Conservation (phyloP, 352 stramenopile species). For the Globisporangium irregulare region DNA sequence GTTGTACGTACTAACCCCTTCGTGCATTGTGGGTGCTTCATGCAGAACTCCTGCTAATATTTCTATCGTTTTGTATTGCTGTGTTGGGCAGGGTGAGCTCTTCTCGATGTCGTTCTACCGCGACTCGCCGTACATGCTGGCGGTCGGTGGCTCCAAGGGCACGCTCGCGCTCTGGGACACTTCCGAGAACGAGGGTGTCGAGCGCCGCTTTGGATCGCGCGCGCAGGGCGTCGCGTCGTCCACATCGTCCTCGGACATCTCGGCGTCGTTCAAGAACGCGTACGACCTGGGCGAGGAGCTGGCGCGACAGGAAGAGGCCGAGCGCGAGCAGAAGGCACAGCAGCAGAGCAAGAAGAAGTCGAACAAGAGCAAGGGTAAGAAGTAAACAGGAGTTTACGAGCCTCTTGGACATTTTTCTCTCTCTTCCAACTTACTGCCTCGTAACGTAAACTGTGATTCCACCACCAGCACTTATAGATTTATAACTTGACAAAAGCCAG, state of each 20-base stretch:
- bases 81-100: conserved; percentile 69
- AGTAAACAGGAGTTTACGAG: conserved; percentile 16
- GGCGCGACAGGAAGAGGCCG: conserved; percentile 63
- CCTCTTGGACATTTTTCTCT: neutral
- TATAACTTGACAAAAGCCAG: too few relatives aligned
- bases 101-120: conserved; percentile 90
- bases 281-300: conserved; percentile 79
- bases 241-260: conserved; percentile 38
- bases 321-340: conserved; percentile 29
- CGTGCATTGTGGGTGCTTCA: neutral
- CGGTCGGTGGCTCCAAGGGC: conserved; percentile 86
- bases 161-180: conserved; percentile 90
- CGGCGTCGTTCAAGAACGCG: conserved; percentile 69
- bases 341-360: conserved; percentile 51
- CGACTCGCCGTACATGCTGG: conserved; percentile 88
- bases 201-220: conserved; percentile 80
- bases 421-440: neutral
- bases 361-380: conserved; percentile 43
- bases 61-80: conserved; percentile 10
- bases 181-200: conserved; percentile 80
- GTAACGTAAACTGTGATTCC: conserved; percentile 3
- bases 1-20: conserved; percentile 56
- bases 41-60: neutral
- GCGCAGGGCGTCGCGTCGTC: conserved; percentile 39
- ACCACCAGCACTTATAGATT: neutral